phyloP scores from a whole-genome alignment of 164 flowering plant species.

The Aristolochia fimbriata region DNA sequence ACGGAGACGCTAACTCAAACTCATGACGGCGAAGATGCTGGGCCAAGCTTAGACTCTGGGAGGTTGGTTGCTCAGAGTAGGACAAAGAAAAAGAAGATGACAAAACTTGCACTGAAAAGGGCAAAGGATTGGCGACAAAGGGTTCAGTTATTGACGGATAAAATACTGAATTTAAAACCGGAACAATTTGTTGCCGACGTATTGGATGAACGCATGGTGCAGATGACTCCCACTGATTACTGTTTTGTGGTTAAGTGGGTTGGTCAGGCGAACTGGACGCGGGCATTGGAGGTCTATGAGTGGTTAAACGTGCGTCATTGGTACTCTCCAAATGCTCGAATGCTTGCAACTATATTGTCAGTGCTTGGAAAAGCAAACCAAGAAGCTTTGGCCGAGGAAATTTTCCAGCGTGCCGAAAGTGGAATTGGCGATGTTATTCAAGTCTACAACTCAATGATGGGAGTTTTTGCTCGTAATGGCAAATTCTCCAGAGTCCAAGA shows the following conservation, averaged over 20 bases:
- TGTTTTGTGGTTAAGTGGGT: constrained; percentile 88
- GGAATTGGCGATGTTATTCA: constrained; percentile 49
- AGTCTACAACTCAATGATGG: constrained; percentile 97
- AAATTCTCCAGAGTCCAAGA: constrained; percentile 56
- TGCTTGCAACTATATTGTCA: constrained; percentile 77
- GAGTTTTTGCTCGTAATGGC: constrained; percentile 79
- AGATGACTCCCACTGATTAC: constrained; percentile 87
- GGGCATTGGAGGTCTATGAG: constrained; percentile 86
- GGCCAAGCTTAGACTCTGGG: constrained; percentile 4
- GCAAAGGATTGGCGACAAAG: constrained; percentile 86
- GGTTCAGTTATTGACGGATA: constrained; percentile 57
- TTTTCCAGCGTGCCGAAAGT: constrained; percentile 50
- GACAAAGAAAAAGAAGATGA: constrained; percentile 68
- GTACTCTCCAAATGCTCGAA: constrained; percentile 72
- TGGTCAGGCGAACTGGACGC: constrained; percentile 70
- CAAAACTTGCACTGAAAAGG: constrained; percentile 66
- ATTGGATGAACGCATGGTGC: constrained; percentile 57
- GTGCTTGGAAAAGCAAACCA: constrained; percentile 90
- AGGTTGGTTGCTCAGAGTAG: constrained; percentile 42
- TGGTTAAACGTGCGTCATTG: constrained; percentile 84
- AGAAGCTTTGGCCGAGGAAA: constrained; percentile 67
- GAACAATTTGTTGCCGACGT: constrained; percentile 81
- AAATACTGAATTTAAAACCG: constrained; percentile 42
- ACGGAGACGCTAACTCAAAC: neutral
- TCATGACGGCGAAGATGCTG: neutral